These are phyloP conservation scores for Fraxinus floribunda DNA, from an alignment of 305 asterid species.

Conservation along the genomic window DNA sequence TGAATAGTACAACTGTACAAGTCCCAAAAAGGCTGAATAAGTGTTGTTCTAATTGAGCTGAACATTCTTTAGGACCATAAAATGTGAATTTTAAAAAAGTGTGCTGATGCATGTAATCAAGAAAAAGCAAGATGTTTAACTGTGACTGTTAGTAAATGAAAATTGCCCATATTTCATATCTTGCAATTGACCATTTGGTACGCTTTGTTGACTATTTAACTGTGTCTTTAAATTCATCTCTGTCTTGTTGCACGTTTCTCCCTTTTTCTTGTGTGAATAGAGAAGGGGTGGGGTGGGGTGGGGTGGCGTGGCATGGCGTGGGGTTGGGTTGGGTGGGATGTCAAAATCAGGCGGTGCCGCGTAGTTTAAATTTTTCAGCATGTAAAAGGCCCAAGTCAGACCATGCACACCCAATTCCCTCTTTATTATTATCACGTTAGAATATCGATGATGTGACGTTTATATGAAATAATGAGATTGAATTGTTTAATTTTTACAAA, in stretches of 20 bases:
- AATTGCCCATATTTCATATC: not conserved
- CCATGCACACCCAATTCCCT: not conserved
- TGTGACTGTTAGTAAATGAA: not conserved
- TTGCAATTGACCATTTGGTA: not conserved
- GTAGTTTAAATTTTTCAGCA: not conserved
- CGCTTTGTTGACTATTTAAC: not conserved
- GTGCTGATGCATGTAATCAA: not conserved
- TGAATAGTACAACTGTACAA: not conserved
- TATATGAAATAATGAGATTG: too few species aligned
- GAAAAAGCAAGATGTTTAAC: not conserved
- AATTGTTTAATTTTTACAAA: too few species aligned
- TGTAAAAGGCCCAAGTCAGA: not conserved
- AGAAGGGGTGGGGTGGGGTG: not conserved
- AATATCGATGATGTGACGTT: too few species aligned
- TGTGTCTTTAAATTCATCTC: not conserved
- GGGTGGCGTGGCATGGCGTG: too few species aligned
- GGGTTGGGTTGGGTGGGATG: not conserved
- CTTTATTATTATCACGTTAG: too few species aligned
- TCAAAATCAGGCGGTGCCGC: not conserved
- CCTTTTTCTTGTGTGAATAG: not conserved
- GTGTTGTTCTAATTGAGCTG: not conserved
- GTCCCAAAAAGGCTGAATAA: not conserved
- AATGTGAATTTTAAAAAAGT: not conserved
- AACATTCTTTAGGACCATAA: not conserved
- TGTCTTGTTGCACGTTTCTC: not conserved